Base-by-base conservation (phyloP, 345 rosid species). In the Boechera stricta region DNA sequence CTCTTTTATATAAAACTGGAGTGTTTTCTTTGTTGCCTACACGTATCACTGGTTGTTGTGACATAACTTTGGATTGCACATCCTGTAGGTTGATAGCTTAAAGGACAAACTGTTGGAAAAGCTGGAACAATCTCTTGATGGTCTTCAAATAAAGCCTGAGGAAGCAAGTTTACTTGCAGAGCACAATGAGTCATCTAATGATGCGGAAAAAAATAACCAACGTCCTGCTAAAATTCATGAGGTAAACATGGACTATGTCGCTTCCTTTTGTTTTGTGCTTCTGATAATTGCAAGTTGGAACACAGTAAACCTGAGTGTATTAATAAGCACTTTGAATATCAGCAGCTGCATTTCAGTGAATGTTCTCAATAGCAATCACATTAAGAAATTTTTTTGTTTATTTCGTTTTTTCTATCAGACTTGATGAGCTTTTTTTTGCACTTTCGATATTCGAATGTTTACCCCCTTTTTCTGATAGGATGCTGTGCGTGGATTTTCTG, bases 31-130 rank as follows among this genome's bases (percentile, higher is more conserved):
- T 6, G 33, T 63, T 69, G 71, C 70, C 35, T 69, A 69, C 4
- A 77, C 5, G 51, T 28, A 32, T 38, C 49, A 21, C 26, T 64
- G 36, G 45, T 64, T 72, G 55, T 47, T 73, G 64, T 51, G 60
- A 31, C 47, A 71, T 67, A 65, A 59, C 26, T 28, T 59, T 57
- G 66, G 64, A 67, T 72, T 54, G 51, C 55, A 64, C 47, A 52
- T 59, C 67, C 58, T 81, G 67, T 89, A 96, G 99, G 91, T 96
- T 69, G 97, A 93, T 58, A 89, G 80, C 81, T 86, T 96, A 77
- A 84, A 90, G 88, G 95, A 79, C 77, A 88, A 84, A 82, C 86
- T 96, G 69, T 87, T 96, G 67, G 96, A 91, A 74, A 96, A 93
- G 85, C 82, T 96, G 75, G 95, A 96, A 78, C 97, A 90, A 64